Percentiles rank a stretch among this genome's conserved stretches.
Conservation (phyloP, 1,284 basidiomycete genomes). For the Tylopilus orsonianus region DNA sequence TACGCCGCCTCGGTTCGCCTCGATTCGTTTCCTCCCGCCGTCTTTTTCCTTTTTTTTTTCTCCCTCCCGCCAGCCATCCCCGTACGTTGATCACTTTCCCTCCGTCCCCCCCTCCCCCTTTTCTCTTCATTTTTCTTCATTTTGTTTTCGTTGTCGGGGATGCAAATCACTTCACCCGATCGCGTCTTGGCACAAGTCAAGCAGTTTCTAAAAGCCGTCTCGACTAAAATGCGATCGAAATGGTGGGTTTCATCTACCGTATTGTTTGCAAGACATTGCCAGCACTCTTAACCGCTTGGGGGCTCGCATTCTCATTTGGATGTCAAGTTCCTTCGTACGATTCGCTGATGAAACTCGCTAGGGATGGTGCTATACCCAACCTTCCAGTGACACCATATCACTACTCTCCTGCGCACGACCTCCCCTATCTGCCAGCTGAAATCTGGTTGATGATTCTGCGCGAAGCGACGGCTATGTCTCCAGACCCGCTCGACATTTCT, state of each 20-base stretch:
- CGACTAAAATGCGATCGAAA: constrained; percentile 18
- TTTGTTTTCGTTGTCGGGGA: constrained; percentile 3
- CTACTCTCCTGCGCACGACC: constrained; percentile 33
- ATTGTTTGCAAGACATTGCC: neutral
- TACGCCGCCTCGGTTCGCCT: neutral
- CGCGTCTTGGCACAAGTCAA: constrained; percentile 21
- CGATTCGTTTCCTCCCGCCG: neutral
- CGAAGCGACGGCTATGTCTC: constrained; percentile 44
- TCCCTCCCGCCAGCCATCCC: neutral
- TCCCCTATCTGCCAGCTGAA: constrained; percentile 54
- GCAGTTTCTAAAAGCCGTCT: constrained; percentile 13
- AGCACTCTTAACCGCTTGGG: no score
- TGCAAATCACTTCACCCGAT: constrained; percentile 11
- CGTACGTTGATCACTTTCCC: constrained; percentile 6
- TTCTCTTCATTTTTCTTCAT: neutral
- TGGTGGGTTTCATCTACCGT: constrained; percentile 13
- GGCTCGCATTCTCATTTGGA: neutral
- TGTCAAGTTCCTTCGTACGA: neutral
- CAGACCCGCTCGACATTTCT: constrained; percentile 47
- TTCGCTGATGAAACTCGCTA: constrained; percentile 12
- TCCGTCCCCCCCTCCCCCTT: neutral
- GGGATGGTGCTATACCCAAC: constrained; percentile 5
- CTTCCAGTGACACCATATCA: constrained; percentile 16
- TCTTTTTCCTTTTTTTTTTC: neutral
- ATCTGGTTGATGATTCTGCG: constrained; percentile 61